phyloP scores from a whole-genome alignment of 176 grass and related monocot genomes.

The Paspalum notatum region DNA sequence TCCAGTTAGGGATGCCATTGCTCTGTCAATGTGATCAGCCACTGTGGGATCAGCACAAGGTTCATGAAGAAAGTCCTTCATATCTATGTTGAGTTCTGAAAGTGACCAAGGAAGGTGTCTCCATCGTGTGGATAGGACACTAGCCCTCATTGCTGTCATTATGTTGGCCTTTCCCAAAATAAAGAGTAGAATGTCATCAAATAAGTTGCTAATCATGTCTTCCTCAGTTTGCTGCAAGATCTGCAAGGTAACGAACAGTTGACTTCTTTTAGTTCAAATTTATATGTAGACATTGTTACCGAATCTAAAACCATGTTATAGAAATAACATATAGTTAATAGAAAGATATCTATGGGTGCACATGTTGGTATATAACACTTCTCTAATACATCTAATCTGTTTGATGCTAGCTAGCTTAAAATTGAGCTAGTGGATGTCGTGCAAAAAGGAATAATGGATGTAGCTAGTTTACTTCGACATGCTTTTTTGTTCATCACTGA shows the following conservation, averaged over 20 bases:
- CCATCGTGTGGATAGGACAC: constrained; percentile 8
- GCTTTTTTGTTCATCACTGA: too few relatives aligned
- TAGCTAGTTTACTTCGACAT: too few relatives aligned
- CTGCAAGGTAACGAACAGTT: not conserved
- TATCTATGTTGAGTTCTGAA: not conserved
- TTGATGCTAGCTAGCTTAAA: too few relatives aligned
- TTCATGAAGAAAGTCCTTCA: constrained; percentile 4
- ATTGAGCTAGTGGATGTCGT: too few relatives aligned
- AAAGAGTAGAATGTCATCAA: not conserved
- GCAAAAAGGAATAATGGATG: too few relatives aligned
- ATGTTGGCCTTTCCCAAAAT: constrained; percentile 11
- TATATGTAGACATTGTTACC: too few relatives aligned
- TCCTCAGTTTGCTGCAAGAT: not conserved
- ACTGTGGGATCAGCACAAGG: not conserved
- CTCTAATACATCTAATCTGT: too few relatives aligned
- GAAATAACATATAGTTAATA: too few relatives aligned
- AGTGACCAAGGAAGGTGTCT: constrained; percentile 2
- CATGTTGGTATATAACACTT: too few relatives aligned
- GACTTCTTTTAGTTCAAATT: too few relatives aligned
- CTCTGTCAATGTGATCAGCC: constrained; percentile 12
- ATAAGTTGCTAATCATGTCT: constrained; percentile 20
- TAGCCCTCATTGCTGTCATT: not conserved
- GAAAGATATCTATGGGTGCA: too few relatives aligned
- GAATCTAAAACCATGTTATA: too few relatives aligned
- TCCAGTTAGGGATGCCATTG: constrained; percentile 5